Percentiles rank a stretch among this genome's conserved stretches.
These are phyloP conservation scores for Penicillium flavigenum DNA, from an alignment of 495 filamentous ascomycete genomes.

Conservation along the genomic window DNA sequence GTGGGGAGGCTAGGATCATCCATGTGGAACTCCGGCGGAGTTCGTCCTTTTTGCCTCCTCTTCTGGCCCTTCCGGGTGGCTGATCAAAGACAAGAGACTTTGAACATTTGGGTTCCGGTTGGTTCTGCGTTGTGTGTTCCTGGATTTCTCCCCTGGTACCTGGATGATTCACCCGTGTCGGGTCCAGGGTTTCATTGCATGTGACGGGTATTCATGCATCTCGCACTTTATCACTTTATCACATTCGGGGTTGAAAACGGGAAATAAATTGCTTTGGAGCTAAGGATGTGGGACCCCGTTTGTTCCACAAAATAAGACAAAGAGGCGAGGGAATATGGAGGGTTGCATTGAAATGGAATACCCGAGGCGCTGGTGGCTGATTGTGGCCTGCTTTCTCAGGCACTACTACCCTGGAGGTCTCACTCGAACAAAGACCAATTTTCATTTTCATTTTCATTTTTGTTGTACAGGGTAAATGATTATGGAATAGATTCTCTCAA, in stretches of 20 bases:
- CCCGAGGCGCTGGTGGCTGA: conserved; percentile 6
- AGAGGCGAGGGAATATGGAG: conserved; percentile 4
- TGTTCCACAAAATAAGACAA: background rate
- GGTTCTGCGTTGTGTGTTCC: background rate
- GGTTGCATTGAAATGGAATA: background rate
- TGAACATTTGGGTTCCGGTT: background rate
- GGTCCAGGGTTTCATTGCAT: background rate
- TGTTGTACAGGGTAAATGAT: background rate
- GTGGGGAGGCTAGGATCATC: conserved; percentile 7
- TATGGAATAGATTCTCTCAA: background rate
- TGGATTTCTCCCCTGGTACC: conserved; percentile 14
- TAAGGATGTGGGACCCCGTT: background rate
- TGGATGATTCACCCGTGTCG: background rate
- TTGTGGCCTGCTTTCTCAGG: background rate
- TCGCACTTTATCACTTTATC: background rate
- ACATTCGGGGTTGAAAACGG: background rate
- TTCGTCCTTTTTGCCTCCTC: background rate
- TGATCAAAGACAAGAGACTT: conserved; percentile 1
- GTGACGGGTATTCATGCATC: background rate
- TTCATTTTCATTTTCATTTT: background rate
- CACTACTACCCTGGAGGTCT: background rate
- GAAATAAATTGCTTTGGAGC: background rate
- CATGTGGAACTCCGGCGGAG: conserved; percentile 11
- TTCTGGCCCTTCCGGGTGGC: conserved; percentile 4
- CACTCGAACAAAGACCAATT: background rate